Conservation (phyloP, 805 yeast genomes). For the Zygosaccharomyces rouxii region DNA sequence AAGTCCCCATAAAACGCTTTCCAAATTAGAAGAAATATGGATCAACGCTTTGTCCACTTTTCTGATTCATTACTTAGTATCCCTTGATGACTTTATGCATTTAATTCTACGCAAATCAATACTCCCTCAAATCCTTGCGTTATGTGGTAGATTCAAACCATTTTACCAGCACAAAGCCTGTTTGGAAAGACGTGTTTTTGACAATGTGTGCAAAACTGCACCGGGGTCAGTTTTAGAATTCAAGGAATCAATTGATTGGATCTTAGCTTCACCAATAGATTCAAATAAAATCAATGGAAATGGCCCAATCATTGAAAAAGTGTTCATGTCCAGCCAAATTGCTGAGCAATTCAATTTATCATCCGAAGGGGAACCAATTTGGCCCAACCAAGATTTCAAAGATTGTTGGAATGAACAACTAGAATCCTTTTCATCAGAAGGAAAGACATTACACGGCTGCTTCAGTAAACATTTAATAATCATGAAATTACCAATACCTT, state of each 20-base stretch:
- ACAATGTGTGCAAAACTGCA: neutral
- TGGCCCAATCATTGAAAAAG: conserved; percentile 1
- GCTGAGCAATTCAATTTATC: conserved; percentile 1
- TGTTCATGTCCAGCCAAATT: neutral
- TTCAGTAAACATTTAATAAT: conserved; percentile 15
- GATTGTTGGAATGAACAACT: conserved; percentile 9
- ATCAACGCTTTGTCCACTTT: conserved; percentile 6
- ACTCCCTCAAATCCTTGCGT: conserved; percentile 12
- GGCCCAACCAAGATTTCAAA: conserved; percentile 11
- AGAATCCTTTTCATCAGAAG: neutral
- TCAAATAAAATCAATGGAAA: neutral
- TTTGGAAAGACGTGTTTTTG: conserved; percentile 9
- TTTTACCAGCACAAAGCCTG: conserved; percentile 6
- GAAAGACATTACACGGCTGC: conserved; percentile 9
- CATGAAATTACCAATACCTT: conserved; percentile 14
- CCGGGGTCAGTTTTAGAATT: conserved; percentile 1
- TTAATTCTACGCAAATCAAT: conserved; percentile 9
- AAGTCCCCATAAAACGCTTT: neutral
- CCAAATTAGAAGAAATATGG: conserved; percentile 5
- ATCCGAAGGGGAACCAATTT: conserved; percentile 6
- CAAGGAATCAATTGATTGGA: neutral
- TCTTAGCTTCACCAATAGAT: neutral
- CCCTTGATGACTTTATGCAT: conserved; percentile 11
- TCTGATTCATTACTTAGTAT: conserved; percentile 14
- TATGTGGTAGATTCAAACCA: conserved; percentile 9